Evolutionary conservation across 1,139 yeast genomes (phyloP), one percentile per base, ranked within the genome.

Genomic region (Pichia sp.): DNA sequence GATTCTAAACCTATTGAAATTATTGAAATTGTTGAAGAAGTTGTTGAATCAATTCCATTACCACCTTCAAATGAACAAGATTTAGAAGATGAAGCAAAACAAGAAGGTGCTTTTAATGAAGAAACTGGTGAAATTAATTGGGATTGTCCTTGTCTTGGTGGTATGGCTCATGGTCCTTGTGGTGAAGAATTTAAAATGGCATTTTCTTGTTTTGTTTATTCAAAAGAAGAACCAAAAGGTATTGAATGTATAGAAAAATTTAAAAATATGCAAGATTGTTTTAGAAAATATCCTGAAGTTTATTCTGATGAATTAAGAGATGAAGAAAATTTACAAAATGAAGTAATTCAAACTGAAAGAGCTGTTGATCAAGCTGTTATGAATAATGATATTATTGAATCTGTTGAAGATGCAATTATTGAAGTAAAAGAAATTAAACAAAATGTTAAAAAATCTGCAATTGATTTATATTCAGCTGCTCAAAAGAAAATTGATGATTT

Each of bases 111-210:
- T 3, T 92, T 82, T 70, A 81, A 92, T 70, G 97, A 97, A 43
- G 96, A 87, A 61, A 92, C 99, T 6, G 98, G 98, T 38, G 98
- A 92, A 67, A 94, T 94, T 69, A 92, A 94, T 79, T 94, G 99
- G 99, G 98, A 94, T 65, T 94, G 99, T 67, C 97, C 98, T n/a
- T 94, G 99, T 70, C 75, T 94, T 52, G 98, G 98, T 39, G 98
- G 98, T 45, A 92, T 92, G 97, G 97, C 98, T 40, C 76, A 89
- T 56, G 98, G 98, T 0, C 97, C 98, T 52, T 90, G 98, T 70
- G 98, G 98, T 50, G 96, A 87, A 65, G 97, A 92, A 70, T 92
- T 90, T 75, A 90, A 92, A 73, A 92, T 80, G 50, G 97, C 98
- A 0, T 94, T 94, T 66, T 78, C 96, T 8, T 94, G 99, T 68